Evolutionary conservation across 352 stramenopile genomes (phyloP).

Genomic region (Pythium sp.): DNA sequence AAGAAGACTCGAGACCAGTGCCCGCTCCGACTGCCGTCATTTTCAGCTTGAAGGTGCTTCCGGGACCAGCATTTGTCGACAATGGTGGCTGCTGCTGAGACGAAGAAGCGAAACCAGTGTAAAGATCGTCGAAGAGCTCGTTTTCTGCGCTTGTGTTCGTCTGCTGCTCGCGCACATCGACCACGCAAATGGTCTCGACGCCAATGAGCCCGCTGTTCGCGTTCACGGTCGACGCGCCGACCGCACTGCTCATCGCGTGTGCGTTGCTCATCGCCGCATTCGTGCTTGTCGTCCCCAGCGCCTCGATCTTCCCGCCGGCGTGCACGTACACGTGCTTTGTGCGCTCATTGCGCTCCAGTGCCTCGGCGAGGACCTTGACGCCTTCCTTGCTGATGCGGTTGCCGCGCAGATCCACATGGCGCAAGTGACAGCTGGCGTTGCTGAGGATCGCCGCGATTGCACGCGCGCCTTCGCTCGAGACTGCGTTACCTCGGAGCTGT

Average conservation of each 20-base stretch:
- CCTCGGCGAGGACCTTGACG: constrained; percentile 92
- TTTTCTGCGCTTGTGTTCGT: constrained; percentile 18
- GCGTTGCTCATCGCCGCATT: constrained; percentile 40
- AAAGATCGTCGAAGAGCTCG: constrained; percentile 7
- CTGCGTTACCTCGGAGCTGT: constrained; percentile 89
- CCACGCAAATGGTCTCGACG: constrained; percentile 93
- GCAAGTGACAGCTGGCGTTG: constrained; percentile 66
- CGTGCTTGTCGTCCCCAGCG: constrained; percentile 71
- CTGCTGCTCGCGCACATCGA: constrained; percentile 91
- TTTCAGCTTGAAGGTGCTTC: constrained; percentile 62
- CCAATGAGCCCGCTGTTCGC: constrained; percentile 57
- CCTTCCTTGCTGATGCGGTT: constrained; percentile 92
- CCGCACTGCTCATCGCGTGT: constrained; percentile 40
- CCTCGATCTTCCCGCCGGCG: constrained; percentile 94
- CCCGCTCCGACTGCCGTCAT: constrained; percentile 28
- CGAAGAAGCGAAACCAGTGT: not conserved
- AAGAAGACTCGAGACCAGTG: constrained; percentile 20
- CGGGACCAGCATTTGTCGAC: constrained; percentile 23
- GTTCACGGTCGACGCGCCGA: constrained; percentile 17
- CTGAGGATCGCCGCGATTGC: constrained; percentile 91
- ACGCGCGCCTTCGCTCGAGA: constrained; percentile 90
- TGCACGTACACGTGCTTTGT: constrained; percentile 97
- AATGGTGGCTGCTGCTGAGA: not conserved
- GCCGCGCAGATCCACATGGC: constrained; percentile 88
- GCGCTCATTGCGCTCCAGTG: constrained; percentile 90